Conservation (phyloP, 805 yeast species). For the Pichia cabralensis region DNA sequence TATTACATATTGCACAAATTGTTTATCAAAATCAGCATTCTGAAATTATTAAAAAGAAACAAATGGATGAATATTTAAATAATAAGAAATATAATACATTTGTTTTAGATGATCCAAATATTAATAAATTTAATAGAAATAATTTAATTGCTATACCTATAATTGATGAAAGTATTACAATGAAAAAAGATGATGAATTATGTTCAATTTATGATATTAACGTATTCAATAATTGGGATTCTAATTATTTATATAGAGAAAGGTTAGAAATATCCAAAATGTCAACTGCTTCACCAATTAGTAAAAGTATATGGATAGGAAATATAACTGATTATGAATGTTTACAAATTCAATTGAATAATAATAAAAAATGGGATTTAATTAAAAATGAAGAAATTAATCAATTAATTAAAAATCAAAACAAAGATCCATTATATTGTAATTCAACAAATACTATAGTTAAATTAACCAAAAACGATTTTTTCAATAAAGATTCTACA, state of each 20-base stretch:
- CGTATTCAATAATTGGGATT: conserved; percentile 51
- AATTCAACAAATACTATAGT: conserved; percentile 44
- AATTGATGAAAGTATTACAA: conserved; percentile 15
- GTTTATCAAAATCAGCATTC: conserved; percentile 18
- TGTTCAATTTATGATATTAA: conserved; percentile 30
- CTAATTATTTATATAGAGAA: conserved; percentile 61
- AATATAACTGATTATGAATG: conserved; percentile 64
- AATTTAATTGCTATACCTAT: conserved; percentile 24
- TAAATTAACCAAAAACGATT: conserved; percentile 25
- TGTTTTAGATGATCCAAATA: conserved; percentile 16
- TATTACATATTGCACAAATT: conserved; percentile 35
- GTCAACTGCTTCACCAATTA: conserved; percentile 65
- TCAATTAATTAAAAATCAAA: neutral
- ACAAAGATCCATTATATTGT: conserved; percentile 33
- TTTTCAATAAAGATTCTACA: conserved; percentile 14
- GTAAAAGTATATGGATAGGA: conserved; percentile 63
- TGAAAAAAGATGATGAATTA: conserved; percentile 19
- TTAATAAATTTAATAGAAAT: conserved; percentile 10
- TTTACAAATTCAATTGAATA: conserved; percentile 22
- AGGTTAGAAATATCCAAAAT: conserved; percentile 73
- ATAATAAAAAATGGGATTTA: conserved; percentile 5
- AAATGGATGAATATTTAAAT: neutral
- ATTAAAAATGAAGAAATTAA: conserved; percentile 1
- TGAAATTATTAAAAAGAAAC: conserved; percentile 10
- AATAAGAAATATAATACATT: conserved; percentile 21